Evolutionary conservation across 257 asterid species (phyloP).

Genomic region (Ilex aquifolium): DNA sequence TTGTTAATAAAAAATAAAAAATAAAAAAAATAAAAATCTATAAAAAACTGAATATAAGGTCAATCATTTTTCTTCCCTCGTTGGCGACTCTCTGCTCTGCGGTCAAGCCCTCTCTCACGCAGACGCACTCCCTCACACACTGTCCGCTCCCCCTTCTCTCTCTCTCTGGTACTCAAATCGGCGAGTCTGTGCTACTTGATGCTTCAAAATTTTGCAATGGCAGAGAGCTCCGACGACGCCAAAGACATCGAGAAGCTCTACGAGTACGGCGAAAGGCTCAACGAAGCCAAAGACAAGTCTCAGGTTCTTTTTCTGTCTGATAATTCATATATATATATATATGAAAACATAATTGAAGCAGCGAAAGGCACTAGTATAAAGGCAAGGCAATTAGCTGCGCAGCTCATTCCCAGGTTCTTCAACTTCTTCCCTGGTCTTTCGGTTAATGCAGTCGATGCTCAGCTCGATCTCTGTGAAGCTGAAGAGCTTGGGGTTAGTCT

Average conservation of each 20-base stretch:
- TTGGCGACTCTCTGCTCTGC: too few species aligned
- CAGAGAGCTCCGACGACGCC: constrained; percentile 49
- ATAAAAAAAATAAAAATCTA: too few species aligned
- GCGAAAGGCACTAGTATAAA: constrained; percentile 68
- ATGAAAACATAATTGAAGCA: constrained; percentile 67
- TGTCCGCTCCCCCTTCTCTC: too few species aligned
- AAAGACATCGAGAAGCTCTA: constrained; percentile 75
- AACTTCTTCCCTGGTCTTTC: constrained; percentile 70
- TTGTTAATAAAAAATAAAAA: too few species aligned
- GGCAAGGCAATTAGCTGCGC: constrained; percentile 91
- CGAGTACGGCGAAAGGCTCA: constrained; percentile 79
- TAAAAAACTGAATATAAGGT: too few species aligned
- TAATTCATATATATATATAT: constrained; percentile 20
- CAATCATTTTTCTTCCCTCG: too few species aligned
- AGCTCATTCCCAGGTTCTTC: constrained; percentile 85
- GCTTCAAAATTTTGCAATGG: constrained; percentile 26
- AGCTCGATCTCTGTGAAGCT: constrained; percentile 93
- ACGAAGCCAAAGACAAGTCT: constrained; percentile 79
- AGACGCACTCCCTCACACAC: too few species aligned
- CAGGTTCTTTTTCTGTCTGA: constrained; percentile 35
- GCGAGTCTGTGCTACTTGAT: too few species aligned
- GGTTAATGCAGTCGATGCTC: constrained; percentile 73
- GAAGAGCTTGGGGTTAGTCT: constrained; percentile 77
- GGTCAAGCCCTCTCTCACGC: too few species aligned
- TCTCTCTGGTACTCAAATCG: too few species aligned